Base-by-base conservation (phyloP, 2,329 filamentous ascomycete genomes). In the Dactylellina parvicollis region DNA sequence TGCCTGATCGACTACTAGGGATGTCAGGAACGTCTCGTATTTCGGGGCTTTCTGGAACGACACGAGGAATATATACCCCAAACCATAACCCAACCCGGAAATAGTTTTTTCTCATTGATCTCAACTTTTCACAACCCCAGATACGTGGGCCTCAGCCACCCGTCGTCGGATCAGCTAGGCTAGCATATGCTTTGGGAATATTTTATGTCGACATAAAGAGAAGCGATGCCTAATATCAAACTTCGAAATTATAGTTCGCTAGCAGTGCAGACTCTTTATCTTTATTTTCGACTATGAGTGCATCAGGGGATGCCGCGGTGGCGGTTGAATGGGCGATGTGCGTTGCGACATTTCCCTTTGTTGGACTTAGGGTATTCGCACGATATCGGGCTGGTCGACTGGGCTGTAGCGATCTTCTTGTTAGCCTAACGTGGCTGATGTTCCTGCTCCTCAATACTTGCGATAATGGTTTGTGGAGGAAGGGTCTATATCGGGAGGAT, bases 51-150 rank as follows among this genome's bases (percentile, higher is more conserved):
- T 54, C 50, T 57, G 57, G 59, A 72, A 64, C 40, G 52, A 47
- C 47, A 59, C 50, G 50, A 57, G 36, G 40, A 44, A 57, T 64
- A 72, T 72, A 72, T 72, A 72, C 47, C 49, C 50, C 50, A 12
- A 57, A 52, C 26, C 50, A 22, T 12, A 30, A 28, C 60, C 60
- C 22, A 24, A 24, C 44, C 65, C 26, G 20, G 44, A 42, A 26
- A 59, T 30, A 70, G 36, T 16, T 26, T 42, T 32, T 59, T 57
- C n/a, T 14, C 16, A 28, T 20, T 5, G 22, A 30, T 46, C 18
- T 54, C 38, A 24, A 55, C 42, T 50, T 36, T 32, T 12, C 42
- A 18, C 36, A 26, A 46, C 44, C 30, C 60, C 49, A 52, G 44
- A 30, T 38, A 44, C 28, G 47, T 56, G 47, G 65, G 65, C 47